Conservation (phyloP, 169 alveolate species). For the Cryptosporidium sp. region DNA sequence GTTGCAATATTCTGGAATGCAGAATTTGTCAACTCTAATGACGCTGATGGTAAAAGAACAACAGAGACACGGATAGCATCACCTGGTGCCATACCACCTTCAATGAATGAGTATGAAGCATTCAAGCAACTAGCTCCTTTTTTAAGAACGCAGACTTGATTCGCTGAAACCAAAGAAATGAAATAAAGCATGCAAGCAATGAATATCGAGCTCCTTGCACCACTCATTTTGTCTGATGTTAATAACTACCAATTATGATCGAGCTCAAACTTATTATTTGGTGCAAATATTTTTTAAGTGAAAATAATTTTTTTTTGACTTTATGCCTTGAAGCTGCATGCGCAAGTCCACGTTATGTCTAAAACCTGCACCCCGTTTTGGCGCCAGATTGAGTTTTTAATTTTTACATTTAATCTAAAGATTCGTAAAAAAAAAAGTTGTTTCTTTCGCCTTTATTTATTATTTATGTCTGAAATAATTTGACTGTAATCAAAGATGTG, state of each 20-base stretch:
- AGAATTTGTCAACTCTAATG: conserved; percentile 61
- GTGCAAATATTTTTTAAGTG: conserved; percentile 58
- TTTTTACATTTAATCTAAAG: neutral
- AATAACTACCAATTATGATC: neutral
- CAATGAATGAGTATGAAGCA: conserved; percentile 26
- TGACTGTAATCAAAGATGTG: neutral
- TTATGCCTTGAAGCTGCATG: conserved; percentile 63
- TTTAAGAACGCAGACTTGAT: conserved; percentile 33
- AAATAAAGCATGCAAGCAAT: conserved; percentile 28
- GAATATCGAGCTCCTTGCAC: conserved; percentile 73
- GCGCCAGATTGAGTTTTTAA: conserved; percentile 34
- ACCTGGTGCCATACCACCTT: conserved; percentile 66
- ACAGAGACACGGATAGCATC: conserved; percentile 48
- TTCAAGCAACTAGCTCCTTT: conserved; percentile 17
- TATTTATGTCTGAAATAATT: neutral
- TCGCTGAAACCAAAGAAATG: conserved; percentile 28
- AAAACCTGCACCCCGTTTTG: conserved; percentile 66
- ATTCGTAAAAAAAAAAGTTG: neutral
- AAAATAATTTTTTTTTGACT: conserved; percentile 3
- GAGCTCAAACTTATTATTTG: conserved; percentile 46
- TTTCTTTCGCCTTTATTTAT: neutral
- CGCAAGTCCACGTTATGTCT: conserved; percentile 74
- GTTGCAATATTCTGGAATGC: conserved; percentile 65
- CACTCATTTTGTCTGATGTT: conserved; percentile 30
- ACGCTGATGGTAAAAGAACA: conserved; percentile 41